These are phyloP conservation scores for Panicum miliaceum DNA, from an alignment of 176 grass and related monocot genomes.

Conservation along the genomic window DNA sequence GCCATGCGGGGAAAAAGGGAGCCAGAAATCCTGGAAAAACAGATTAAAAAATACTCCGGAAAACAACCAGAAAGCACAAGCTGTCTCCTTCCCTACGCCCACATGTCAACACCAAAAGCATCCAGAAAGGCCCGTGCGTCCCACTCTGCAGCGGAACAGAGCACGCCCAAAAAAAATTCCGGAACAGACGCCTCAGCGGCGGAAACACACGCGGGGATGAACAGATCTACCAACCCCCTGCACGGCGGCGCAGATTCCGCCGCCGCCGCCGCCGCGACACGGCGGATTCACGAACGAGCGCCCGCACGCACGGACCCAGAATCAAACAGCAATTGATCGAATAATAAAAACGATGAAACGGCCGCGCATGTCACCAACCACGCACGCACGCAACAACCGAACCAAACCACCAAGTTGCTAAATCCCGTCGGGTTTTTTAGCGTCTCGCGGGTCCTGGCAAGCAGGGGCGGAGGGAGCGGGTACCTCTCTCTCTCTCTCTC, in stretches of 20 bases:
- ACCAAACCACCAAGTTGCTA: constrained; percentile 22
- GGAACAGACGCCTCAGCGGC: background rate
- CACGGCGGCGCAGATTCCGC: constrained; percentile 46
- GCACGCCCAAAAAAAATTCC: constrained; percentile 5
- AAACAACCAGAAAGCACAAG: constrained; percentile 43
- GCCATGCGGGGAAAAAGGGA: background rate
- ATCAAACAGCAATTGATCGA: constrained; percentile 35
- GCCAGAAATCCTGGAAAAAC: constrained; percentile 3
- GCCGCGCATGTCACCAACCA: constrained; percentile 18
- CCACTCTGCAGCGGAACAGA: constrained; percentile 39
- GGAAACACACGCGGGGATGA: constrained; percentile 28
- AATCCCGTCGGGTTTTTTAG: constrained; percentile 32
- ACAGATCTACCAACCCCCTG: constrained; percentile 58
- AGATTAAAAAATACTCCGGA: background rate
- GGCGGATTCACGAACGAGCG: constrained; percentile 36
- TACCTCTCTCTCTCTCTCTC: constrained; percentile 45
- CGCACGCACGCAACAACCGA: constrained; percentile 23
- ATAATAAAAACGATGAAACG: constrained; percentile 35
- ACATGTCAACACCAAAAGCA: constrained; percentile 47
- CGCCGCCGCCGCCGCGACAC: constrained; percentile 10
- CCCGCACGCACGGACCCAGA: constrained; percentile 28
- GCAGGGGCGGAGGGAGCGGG: constrained; percentile 9
- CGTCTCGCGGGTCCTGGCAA: constrained; percentile 25
- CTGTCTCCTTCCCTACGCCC: constrained; percentile 34
- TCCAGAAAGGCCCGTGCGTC: constrained; percentile 37